Base-by-base conservation (phyloP, 1,284 basidiomycete species). In the Gomphus sp. region DNA sequence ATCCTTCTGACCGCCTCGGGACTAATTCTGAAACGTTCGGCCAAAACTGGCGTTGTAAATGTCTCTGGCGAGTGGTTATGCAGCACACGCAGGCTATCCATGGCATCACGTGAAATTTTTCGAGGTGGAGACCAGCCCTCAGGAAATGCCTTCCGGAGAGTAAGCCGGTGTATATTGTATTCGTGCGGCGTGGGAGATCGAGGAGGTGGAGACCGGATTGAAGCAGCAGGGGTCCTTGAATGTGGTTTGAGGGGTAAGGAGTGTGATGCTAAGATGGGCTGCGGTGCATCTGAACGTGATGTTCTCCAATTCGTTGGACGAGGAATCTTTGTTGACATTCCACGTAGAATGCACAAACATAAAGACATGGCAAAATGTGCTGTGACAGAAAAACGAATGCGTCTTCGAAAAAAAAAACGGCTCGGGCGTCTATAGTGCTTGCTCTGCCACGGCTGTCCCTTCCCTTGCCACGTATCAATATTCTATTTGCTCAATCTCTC, bases 101-200 rank as follows among this genome's bases (percentile, higher is more conserved):
- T 97, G 34, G 92, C 91, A 62, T 92, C 87, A 61, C 89, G 82
- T n/a, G 91, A 93, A 57, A 97, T 72, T 69, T 91, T 93, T 66
- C 85, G 87, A 51, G 88, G 88, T 8, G 93, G 93, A 54, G 79
- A 75, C 93, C 94, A 97, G 34, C 90, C 90, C 9, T 78, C 73
- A 14, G 90, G 90, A 67, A 89, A 92, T 7, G 71, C 67, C 62
- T 79, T 73, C 64, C 80, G 81, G 65, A 92, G 76, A 6, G 73
- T 69, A 51, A 74, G 70, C 34, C 81, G 79, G 70, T 91, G 87
- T n/a, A 70, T 70, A 57, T 70, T 70, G 74, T 75, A 78, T 66
- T 80, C 71, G 22, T 70, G 67, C 28, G 84, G 82, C 8, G 83
- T 85, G n/a, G 79, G 74, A 39, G 70, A 67, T 43, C 67, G 68